Base-by-base conservation (phyloP, 2,329 filamentous ascomycete genomes). In the Zymoseptoria tritici region DNA sequence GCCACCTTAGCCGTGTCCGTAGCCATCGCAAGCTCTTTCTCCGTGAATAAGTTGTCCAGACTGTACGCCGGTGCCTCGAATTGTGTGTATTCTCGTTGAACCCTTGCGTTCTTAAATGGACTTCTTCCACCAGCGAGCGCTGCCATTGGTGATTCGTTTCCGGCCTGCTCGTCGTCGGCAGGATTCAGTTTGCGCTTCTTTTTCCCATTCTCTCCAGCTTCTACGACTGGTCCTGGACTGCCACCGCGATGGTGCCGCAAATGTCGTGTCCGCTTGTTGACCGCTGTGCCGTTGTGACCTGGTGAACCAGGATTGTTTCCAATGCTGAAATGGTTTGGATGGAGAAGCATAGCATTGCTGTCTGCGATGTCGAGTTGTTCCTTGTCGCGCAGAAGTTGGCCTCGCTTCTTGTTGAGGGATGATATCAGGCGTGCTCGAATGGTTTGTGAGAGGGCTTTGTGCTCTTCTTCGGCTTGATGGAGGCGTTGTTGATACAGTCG, bases 341-440 rank as follows among this genome's bases (percentile, higher is more conserved):
- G 83, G 6, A 87, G 78, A 9, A 87, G 80, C 56, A 86, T 78
- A 6, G 85, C 83, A 68, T 85, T 87, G 71, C 81, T 86, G 71
- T 87, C 85, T 2, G 83, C 83, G 60, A 87, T 82, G 65, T 87
- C 85, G 22, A 87, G 75, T 68, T 86, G 84, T 66, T 87, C 85
- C 70, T 87, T 87, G 68, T 87, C 85, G 60, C 82, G 81, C 74
- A 84, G 79, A 59, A 87, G 74, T 49, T 81, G 77, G 58, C 79
- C 76, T 56, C 82, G 79, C 65, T 83, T 84, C 67, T 81, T 79
- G 24, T 80, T 80, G 56, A 87, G 78, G 49, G 76, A 80, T 63
- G 83, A 78, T 50, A 83, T 79, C 49, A 87, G 76, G 52, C 85
- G 82, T 68, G 86, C 83, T 55, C 85, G 83, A 51, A 87, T 77